These are phyloP conservation scores for Termitomyces sp. DNA, from an alignment of 768 basidiomycete genomes.

Conservation along the genomic window DNA sequence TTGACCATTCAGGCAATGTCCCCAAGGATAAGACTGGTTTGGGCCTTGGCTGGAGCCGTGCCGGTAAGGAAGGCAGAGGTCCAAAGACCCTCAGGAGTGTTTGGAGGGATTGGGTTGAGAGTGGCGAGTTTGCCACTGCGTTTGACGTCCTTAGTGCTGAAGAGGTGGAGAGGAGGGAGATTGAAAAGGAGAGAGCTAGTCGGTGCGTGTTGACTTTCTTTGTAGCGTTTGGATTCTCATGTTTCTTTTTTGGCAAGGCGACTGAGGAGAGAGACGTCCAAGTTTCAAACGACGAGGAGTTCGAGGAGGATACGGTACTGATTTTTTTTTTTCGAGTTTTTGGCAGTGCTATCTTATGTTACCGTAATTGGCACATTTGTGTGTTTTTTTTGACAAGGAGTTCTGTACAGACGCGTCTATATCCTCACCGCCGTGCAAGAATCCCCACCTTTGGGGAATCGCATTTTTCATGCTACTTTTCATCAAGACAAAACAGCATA, in stretches of 20 bases:
- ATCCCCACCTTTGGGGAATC: no score
- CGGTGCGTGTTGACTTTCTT: slow-evolving; percentile 30
- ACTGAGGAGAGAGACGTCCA: slow-evolving; percentile 33
- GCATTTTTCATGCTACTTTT: no score
- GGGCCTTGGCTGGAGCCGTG: slow-evolving; percentile 70
- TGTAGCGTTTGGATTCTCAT: neutral
- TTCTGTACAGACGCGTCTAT: no score
- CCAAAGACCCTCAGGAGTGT: slow-evolving; percentile 80
- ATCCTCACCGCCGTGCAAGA: no score
- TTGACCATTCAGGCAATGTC: slow-evolving; percentile 32
- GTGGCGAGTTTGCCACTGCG: slow-evolving; percentile 83
- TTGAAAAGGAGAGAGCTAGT: slow-evolving; percentile 81
- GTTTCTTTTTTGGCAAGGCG: slow-evolving; percentile 18
- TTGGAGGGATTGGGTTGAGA: slow-evolving; percentile 94
- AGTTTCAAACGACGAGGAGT: slow-evolving; percentile 36
- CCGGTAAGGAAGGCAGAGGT: slow-evolving; percentile 73
- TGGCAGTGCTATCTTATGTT: neutral
- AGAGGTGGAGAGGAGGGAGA: slow-evolving; percentile 87
- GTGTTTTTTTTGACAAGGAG: neutral
- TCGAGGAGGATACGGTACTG: slow-evolving; percentile 25
- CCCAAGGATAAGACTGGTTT: slow-evolving; percentile 81
- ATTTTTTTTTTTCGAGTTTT: slow-evolving; percentile 7
- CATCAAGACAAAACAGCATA: neutral
- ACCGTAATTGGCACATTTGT: neutral
- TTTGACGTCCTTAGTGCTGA: slow-evolving; percentile 85